phyloP scores from a whole-genome alignment of 2,329 filamentous ascomycete genomes.

The Fusarium brachygibbosum region DNA sequence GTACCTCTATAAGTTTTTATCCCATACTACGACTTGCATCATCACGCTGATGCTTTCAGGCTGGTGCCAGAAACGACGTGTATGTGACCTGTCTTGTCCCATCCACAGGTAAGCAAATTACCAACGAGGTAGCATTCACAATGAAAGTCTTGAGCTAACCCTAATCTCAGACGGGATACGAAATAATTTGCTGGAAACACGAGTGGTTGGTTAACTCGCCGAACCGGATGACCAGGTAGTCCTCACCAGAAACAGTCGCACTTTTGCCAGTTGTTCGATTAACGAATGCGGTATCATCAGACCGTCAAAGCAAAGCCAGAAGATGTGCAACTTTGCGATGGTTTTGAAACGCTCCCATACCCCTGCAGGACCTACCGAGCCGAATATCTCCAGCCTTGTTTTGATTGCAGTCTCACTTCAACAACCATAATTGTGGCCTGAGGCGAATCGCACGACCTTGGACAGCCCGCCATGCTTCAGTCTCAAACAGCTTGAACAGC shows the following conservation, averaged over 20 bases:
- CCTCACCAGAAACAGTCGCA: neutral
- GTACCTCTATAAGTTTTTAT: neutral
- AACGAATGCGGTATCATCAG: neutral
- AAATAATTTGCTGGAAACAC: neutral
- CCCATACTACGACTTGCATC: too few relatives aligned
- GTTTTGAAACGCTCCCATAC: neutral
- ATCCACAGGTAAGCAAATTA: neutral
- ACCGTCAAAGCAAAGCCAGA: neutral
- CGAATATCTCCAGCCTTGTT: neutral
- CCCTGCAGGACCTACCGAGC: neutral
- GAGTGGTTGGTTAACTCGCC: neutral
- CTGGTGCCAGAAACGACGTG: neutral
- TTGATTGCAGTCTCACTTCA: neutral
- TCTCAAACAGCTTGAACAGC: neutral
- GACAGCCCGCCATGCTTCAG: neutral
- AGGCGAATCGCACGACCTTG: neutral
- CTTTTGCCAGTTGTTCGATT: conserved; percentile 1
- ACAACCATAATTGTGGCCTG: neutral
- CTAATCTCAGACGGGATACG: neutral
- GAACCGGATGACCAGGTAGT: neutral
- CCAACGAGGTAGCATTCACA: neutral
- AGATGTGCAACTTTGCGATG: neutral
- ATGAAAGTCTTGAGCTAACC: neutral
- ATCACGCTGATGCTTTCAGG: too few relatives aligned
- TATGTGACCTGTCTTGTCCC: neutral